phyloP scores from a whole-genome alignment of 257 asterid genomes.

The Marsdenia floribunda region DNA sequence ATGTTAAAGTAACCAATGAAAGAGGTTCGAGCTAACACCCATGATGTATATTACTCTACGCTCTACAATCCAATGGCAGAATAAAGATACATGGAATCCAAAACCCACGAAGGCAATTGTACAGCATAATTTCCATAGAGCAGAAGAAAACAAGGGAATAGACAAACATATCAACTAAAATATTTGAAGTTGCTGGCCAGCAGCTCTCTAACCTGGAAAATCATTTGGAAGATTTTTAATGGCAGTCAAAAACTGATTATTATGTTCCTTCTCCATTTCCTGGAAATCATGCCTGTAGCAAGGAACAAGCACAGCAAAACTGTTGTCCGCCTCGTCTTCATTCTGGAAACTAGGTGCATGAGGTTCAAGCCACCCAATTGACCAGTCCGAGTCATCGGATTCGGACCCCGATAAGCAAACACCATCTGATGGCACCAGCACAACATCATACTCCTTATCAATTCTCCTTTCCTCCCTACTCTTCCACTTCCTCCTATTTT shows the following conservation, averaged over 20 bases:
- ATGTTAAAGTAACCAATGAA: not conserved
- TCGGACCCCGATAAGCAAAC: slow-evolving; percentile 81
- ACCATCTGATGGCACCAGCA: slow-evolving; percentile 90
- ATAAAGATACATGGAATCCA: not conserved
- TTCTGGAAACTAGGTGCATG: slow-evolving; percentile 76
- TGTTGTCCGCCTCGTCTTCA: slow-evolving; percentile 65
- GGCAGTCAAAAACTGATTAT: slow-evolving; percentile 42
- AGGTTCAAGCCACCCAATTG: slow-evolving; percentile 95
- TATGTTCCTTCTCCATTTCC: slow-evolving; percentile 33
- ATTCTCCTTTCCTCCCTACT: slow-evolving; percentile 69
- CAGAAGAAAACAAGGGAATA: not conserved
- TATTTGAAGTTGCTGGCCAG: not conserved
- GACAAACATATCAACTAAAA: not conserved
- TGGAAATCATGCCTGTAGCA: slow-evolving; percentile 65
- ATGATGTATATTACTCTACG: not conserved
- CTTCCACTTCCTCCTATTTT: slow-evolving; percentile 69
- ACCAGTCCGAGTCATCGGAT: slow-evolving; percentile 94
- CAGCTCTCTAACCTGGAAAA: slow-evolving; percentile 46
- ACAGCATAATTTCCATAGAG: not conserved
- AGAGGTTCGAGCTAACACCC: not conserved
- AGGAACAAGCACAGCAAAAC: slow-evolving; percentile 94
- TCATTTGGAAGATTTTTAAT: slow-evolving; percentile 49
- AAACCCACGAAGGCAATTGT: not conserved
- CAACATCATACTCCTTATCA: slow-evolving; percentile 73
- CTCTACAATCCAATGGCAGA: not conserved